Evolutionary conservation across 768 basidiomycete genomes (phyloP).

Genomic region (Mycena metata): DNA sequence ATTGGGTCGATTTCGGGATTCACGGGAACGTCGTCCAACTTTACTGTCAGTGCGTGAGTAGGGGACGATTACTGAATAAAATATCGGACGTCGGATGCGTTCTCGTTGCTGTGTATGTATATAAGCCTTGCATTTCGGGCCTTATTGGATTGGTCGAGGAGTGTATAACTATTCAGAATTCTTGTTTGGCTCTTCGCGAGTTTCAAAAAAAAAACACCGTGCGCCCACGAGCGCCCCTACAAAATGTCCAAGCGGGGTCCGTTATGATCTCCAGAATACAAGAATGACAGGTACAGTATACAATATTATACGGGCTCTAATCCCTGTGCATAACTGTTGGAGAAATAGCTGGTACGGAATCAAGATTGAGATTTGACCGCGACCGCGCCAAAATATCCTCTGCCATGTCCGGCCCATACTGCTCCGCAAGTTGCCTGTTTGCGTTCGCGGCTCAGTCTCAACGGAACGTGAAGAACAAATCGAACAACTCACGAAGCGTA

Average conservation of each 20-base stretch:
- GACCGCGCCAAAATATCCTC: constrained; percentile 24
- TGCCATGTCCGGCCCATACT: constrained; percentile 70
- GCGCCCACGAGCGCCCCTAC: too few relatives aligned
- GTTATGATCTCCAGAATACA: too few relatives aligned
- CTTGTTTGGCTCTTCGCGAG: too few relatives aligned
- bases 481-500: constrained; percentile 65
- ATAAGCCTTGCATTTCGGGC: neutral
- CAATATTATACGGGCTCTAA: neutral
- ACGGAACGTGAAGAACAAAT: neutral
- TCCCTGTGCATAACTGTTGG: neutral
- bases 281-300: too few relatives aligned
- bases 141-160: too few relatives aligned
- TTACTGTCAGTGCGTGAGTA: constrained; percentile 58
- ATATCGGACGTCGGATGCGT: neutral
- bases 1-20: constrained; percentile 75
- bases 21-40: constrained; percentile 70
- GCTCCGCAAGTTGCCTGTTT: constrained; percentile 70
- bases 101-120: constrained; percentile 1
- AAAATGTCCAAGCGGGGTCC: too few relatives aligned
- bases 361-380: constrained; percentile 15
- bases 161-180: too few relatives aligned
- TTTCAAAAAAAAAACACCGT: too few relatives aligned
- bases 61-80: neutral
- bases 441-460: neutral
- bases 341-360: neutral